Evolutionary conservation across 78 protist species (phyloP).

Genomic region (Pigoraptor vietnamica): DNA sequence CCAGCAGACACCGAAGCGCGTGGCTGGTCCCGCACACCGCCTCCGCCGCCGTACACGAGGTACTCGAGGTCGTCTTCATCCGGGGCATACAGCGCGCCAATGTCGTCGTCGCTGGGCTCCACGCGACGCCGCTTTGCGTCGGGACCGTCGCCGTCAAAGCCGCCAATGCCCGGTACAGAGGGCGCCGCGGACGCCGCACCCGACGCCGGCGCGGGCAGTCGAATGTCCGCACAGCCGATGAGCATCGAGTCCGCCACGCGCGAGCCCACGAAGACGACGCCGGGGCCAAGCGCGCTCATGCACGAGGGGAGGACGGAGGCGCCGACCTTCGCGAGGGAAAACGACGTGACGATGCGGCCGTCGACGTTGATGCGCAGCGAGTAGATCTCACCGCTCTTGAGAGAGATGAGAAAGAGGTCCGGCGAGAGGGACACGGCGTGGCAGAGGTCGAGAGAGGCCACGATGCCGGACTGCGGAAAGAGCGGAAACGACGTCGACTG

Average conservation of each 20-base stretch:
- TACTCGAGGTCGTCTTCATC: background rate
- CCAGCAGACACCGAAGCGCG: no score
- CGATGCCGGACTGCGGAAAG: background rate
- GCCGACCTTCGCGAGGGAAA: slow-evolving; percentile 40
- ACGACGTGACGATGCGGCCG: slow-evolving; percentile 37
- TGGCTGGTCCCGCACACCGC: no score
- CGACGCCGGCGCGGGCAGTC: background rate
- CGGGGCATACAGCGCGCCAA: no score
- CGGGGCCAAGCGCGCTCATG: background rate
- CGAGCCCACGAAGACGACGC: slow-evolving; percentile 46
- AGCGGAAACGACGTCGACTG: background rate
- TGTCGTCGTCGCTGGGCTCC: no score
- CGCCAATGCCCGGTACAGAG: background rate
- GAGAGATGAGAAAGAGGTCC: background rate
- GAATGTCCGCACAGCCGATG: slow-evolving; percentile 27
- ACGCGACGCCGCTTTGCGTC: no score
- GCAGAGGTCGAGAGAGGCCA: background rate
- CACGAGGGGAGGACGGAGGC: slow-evolving; percentile 46
- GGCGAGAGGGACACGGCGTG: background rate
- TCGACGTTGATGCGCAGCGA: slow-evolving; percentile 41
- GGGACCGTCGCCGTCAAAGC: background rate
- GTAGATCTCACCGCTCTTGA: background rate
- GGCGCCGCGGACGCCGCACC: background rate
- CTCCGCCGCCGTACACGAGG: background rate
- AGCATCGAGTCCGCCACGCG: slow-evolving; percentile 51